phyloP scores from a whole-genome alignment of 306 rosid genomes.

The Carpinus viminea region DNA sequence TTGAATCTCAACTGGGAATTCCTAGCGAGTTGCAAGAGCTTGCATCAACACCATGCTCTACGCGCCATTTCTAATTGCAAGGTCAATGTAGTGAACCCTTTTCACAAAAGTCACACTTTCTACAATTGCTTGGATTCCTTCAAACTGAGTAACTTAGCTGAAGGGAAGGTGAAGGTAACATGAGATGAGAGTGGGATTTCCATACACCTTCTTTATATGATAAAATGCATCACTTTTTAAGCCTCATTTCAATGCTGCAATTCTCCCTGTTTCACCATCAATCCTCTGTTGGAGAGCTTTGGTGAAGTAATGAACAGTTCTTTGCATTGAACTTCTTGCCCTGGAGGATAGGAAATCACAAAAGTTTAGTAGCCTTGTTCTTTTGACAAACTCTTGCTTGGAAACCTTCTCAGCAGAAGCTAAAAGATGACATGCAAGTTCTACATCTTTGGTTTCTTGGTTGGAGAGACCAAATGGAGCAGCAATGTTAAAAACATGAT shows the following conservation, averaged over 20 bases:
- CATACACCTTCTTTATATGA: constrained; percentile 24
- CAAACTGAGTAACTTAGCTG: constrained; percentile 18
- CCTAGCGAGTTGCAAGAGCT: constrained; percentile 30
- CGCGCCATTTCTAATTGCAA: constrained; percentile 32
- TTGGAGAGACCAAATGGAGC: constrained; percentile 44
- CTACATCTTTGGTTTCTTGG: constrained; percentile 50
- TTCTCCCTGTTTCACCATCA: constrained; percentile 52
- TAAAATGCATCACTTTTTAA: background rate
- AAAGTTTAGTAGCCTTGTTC: constrained; percentile 34
- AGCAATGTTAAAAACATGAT: constrained; percentile 44
- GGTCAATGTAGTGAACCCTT: constrained; percentile 40
- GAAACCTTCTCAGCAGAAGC: constrained; percentile 68
- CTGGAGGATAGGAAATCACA: constrained; percentile 38
- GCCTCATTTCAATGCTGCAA: constrained; percentile 16
- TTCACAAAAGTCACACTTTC: constrained; percentile 30
- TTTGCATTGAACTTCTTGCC: constrained; percentile 48
- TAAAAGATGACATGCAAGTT: constrained; percentile 61
- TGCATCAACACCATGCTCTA: constrained; percentile 40
- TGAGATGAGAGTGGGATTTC: constrained; percentile 26
- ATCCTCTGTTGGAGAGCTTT: constrained; percentile 63
- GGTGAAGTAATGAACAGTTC: constrained; percentile 47
- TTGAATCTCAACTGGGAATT: constrained; percentile 27
- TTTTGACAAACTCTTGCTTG: constrained; percentile 48
- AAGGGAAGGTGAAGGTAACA: constrained; percentile 38
- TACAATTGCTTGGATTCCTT: constrained; percentile 43